A percentile compares a stretch with the other conserved stretches of the same genome.
Evolutionary conservation across 176 grass and related monocot genomes (phyloP).

Genomic region (Canna indica): DNA sequence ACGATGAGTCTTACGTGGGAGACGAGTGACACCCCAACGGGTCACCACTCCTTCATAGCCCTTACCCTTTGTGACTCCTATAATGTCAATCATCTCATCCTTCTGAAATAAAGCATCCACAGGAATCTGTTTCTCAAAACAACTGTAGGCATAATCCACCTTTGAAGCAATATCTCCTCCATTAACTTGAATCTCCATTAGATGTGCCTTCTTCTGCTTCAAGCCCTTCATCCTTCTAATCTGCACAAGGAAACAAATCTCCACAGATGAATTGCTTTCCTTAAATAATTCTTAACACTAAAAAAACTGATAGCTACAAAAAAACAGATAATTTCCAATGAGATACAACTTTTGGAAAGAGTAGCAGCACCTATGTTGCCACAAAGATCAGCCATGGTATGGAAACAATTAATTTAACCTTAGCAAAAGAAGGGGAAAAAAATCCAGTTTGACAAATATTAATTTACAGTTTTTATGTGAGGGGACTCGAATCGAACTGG

Average conservation of each 20-base stretch:
- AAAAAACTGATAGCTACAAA: too few relatives aligned
- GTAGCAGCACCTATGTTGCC: too few relatives aligned
- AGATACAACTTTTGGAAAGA: too few relatives aligned
- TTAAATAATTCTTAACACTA: not conserved
- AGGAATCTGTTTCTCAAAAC: constrained; percentile 80
- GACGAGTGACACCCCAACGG: constrained; percentile 86
- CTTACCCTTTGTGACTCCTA: constrained; percentile 98
- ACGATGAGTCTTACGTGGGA: constrained; percentile 88
- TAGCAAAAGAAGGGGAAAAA: too few relatives aligned
- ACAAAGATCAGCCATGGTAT: too few relatives aligned
- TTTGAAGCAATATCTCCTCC: constrained; percentile 74
- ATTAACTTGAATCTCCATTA: constrained; percentile 90
- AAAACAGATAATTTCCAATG: too few relatives aligned
- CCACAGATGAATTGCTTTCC: not conserved
- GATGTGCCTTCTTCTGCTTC: constrained; percentile 91
- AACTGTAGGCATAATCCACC: constrained; percentile 70
- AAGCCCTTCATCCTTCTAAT: constrained; percentile 80
- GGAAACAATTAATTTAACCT: too few relatives aligned
- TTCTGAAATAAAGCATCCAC: constrained; percentile 76
- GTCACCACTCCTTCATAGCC: constrained; percentile 90
- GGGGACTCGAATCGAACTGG: too few relatives aligned
- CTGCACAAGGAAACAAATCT: constrained; percentile 14
- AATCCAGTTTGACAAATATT: too few relatives aligned
- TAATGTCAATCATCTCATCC: constrained; percentile 95
- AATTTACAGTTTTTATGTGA: too few relatives aligned